Conservation (phyloP, 371 early-diverging fungal species). For the Neoconidiobolus thromboides region DNA sequence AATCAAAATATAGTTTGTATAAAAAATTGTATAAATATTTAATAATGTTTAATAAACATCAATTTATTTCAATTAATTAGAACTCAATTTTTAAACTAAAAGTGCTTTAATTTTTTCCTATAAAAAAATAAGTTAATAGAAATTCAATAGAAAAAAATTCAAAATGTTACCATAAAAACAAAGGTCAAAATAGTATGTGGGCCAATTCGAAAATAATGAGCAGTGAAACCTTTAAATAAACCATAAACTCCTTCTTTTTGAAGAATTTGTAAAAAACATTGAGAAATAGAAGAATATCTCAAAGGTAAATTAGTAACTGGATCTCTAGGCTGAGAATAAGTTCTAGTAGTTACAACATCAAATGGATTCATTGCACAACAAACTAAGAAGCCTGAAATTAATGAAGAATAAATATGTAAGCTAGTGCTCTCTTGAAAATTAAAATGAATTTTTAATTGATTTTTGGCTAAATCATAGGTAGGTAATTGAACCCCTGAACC, state of each 20-base stretch:
- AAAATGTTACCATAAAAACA: constrained; percentile 49
- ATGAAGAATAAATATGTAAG: constrained; percentile 56
- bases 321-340: constrained; percentile 81
- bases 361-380: constrained; percentile 92
- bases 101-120: too few species aligned
- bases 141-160: too few species aligned
- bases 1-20: too few species aligned
- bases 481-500: constrained; percentile 87
- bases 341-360: constrained; percentile 84
- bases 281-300: constrained; percentile 56
- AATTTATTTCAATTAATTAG: too few species aligned
- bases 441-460: constrained; percentile 8
- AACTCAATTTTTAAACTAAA: too few species aligned
- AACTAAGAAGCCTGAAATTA: constrained; percentile 70
- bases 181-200: constrained; percentile 90
- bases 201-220: constrained; percentile 17
- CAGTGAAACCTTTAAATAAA: constrained; percentile 74
- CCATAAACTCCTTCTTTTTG: constrained; percentile 64
- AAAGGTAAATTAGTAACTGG: constrained; percentile 33
- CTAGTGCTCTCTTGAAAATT: constrained; percentile 31
- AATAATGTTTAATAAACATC: too few species aligned
- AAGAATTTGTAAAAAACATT: constrained; percentile 72
- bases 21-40: too few species aligned
- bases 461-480: constrained; percentile 68
- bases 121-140: too few species aligned